Evolutionary conservation across 2,329 filamentous ascomycete species (phyloP), one percentile per base, ranked within the genome.

Genomic region (Penicillium janthinellum): DNA sequence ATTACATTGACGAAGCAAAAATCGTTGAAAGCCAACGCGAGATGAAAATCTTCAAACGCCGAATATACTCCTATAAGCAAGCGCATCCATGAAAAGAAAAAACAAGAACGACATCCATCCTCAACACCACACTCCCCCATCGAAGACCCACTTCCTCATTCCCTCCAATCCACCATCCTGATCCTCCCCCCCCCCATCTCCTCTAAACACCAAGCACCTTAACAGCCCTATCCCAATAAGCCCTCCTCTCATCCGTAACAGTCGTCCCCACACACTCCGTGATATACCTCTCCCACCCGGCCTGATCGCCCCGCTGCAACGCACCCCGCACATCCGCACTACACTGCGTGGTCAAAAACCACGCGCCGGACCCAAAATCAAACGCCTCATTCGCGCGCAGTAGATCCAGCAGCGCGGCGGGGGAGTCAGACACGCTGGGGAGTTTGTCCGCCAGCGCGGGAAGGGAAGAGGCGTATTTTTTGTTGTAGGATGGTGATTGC

Each of bases 281-380:
- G 61, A 88, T 72, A 72, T 86, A 89, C 22, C 69, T 73, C 58
- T 77, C 62, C 77, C 81, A 88, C 0, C 84, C 86, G 0, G 71
- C 74, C 66, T 81, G 67, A 0, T 77, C 78, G 0, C 81, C 83
- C n/a, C 68, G 68, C 55, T 77, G 75, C 55, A 89, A 69, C 2
- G 73, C 78, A 3, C 68, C 42, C 54, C 80, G 73, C 28, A 84
- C 76, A n/a, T 67, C 71, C 0, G 68, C 66, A 1, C 64, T 69
- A 69, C 87, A 89, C 70, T 87, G 78, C 0, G 78, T 83, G 12
- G 72, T 81, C 52, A 88, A 69, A 68, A 84, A 89, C 87, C 87
- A 89, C 7, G 84, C 83, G 2, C 82, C 87, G 14, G 79, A 83
- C 0, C 78, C 86, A 69, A 88, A 89, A 54, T 82, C 80, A 60